Evolutionary conservation across 2,329 filamentous ascomycete species (phyloP).

Genomic region (Aspergillus thermomutatus): DNA sequence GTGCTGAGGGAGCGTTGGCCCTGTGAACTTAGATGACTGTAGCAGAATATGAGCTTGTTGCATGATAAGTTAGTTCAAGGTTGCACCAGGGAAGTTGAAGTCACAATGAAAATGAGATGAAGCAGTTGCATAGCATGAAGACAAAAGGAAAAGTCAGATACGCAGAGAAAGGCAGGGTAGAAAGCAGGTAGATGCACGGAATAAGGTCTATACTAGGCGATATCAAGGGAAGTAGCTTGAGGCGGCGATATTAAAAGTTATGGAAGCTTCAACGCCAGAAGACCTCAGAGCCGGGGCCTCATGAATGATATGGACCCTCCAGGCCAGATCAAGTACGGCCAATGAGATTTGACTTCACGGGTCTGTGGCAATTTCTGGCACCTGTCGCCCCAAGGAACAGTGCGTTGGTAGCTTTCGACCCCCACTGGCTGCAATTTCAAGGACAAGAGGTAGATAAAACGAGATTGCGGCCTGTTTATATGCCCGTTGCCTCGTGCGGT

Average conservation of each 20-base stretch:
- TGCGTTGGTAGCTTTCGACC: neutral
- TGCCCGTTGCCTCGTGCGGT: neutral
- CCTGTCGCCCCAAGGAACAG: neutral
- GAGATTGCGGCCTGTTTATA: neutral
- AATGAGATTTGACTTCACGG: neutral
- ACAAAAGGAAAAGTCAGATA: neutral
- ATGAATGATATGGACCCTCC: neutral
- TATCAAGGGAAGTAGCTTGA: neutral
- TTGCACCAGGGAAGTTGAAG: neutral
- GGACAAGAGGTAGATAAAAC: neutral
- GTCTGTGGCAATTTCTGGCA: neutral
- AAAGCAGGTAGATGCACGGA: neutral
- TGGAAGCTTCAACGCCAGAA: neutral
- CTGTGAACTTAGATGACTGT: conserved; percentile 1
- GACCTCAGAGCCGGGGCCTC: neutral
- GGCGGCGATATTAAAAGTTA: neutral
- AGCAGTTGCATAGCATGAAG: neutral
- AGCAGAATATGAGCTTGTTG: conserved; percentile 7
- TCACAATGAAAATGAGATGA: neutral
- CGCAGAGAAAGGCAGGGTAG: neutral
- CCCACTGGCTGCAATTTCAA: neutral
- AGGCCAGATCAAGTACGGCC: neutral
- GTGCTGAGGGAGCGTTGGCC: neutral
- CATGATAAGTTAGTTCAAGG: conserved; percentile 7
- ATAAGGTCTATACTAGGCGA: neutral